Evolutionary conservation across 148 eudicot species (phyloP).

Genomic region (Amaranthus cruentus): DNA sequence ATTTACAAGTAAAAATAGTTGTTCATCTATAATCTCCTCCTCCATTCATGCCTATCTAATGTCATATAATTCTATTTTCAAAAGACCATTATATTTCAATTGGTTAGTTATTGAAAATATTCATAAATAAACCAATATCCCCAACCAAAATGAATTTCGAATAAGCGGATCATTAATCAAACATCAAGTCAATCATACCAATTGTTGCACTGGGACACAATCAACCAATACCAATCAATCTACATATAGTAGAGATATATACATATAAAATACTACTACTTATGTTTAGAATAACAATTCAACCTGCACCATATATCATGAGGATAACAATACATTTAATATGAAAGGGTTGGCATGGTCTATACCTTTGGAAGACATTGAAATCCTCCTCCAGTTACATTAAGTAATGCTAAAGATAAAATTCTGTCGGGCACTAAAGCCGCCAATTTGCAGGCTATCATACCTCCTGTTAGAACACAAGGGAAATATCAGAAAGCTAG

Average conservation of each 20-base stretch:
- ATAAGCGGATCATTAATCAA: background rate
- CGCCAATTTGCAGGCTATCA: slow-evolving; percentile 90
- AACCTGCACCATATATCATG: background rate
- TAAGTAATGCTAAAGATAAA: slow-evolving; percentile 75
- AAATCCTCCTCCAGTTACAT: slow-evolving; percentile 96
- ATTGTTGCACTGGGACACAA: background rate
- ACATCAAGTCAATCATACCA: background rate
- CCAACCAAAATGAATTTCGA: background rate
- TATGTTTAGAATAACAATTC: background rate
- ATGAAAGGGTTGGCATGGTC: background rate
- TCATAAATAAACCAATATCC: background rate
- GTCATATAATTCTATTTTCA: background rate
- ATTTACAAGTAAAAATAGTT: too few relatives aligned
- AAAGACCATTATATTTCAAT: background rate
- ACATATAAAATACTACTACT: background rate
- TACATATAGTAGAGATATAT: background rate
- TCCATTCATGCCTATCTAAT: too few relatives aligned
- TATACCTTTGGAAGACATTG: slow-evolving; percentile 89
- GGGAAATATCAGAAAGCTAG: background rate
- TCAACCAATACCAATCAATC: background rate
- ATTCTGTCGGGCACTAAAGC: slow-evolving; percentile 78
- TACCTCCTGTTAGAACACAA: slow-evolving; percentile 60
- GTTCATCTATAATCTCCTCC: too few relatives aligned
- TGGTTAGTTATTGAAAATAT: too few relatives aligned
- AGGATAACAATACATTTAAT: background rate